Conservation (phyloP, 257 asterid species). For the Coffea eugenioides region DNA sequence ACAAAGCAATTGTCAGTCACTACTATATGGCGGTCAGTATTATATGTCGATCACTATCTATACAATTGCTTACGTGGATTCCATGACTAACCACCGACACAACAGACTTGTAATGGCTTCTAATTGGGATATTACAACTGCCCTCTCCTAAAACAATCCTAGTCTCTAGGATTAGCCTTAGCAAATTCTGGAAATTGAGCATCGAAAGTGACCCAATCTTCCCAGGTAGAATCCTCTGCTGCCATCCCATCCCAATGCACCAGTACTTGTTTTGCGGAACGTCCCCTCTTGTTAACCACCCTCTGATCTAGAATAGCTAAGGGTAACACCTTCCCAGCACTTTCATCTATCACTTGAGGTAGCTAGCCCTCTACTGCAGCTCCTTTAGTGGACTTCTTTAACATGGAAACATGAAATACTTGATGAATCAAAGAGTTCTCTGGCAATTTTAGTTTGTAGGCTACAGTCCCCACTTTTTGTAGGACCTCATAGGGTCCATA, state of each 20-base stretch:
- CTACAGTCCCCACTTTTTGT: not conserved
- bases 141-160: not conserved
- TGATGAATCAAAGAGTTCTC: not conserved
- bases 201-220: not conserved
- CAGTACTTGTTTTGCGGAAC: fast-evolving
- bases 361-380: fast-evolving
- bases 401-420: not conserved
- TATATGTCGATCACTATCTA: no score
- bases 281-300: fast-evolving
- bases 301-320: not conserved
- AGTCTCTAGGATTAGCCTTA: not conserved
- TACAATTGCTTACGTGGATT: no score
- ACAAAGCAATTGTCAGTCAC: no score
- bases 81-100: no score
- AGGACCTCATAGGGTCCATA: not conserved
- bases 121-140: no score
- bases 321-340: not conserved
- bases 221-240: not conserved
- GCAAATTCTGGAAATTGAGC: not conserved
- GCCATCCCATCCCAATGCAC: not conserved
- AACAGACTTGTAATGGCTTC: no score
- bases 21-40: no score
- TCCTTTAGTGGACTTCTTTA: not conserved
- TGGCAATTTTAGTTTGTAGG: not conserved
- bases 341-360: not conserved